Conservation (phyloP, 2,329 filamentous ascomycete genomes). For the Aquanectria penicillioides region DNA sequence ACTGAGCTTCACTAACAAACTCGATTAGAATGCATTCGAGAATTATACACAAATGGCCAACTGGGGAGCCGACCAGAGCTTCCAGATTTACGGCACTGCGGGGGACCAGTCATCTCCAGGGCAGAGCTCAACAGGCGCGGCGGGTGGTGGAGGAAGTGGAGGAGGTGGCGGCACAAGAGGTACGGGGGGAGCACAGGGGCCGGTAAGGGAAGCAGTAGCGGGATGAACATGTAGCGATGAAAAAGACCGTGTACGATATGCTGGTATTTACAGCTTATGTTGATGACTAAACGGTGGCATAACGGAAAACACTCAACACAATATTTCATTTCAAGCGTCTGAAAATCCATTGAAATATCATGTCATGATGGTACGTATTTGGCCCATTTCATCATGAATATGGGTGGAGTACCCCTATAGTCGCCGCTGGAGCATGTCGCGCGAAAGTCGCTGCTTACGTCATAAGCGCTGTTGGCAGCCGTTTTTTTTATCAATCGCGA, state of each 20-base stretch:
- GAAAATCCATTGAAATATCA: not conserved
- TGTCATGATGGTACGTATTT: not conserved
- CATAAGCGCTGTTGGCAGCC: too few relatives aligned
- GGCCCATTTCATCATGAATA: not conserved
- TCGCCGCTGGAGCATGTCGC: too few relatives aligned
- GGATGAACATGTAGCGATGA: conserved; percentile 37
- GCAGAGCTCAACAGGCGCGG: conserved; percentile 37
- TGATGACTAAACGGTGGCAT: conserved; percentile 19
- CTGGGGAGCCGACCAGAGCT: conserved; percentile 62
- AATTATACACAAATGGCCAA: conserved; percentile 64
- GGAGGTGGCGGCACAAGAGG: conserved; percentile 12
- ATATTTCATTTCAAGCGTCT: conserved; percentile 4
- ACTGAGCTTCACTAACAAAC: conserved; percentile 45
- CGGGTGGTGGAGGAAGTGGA: conserved; percentile 29
- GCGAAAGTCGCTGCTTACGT: too few relatives aligned
- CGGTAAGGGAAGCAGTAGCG: conserved; percentile 18
- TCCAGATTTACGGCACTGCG: conserved; percentile 58
- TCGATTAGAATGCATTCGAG: conserved; percentile 62
- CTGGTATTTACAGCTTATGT: conserved; percentile 23
- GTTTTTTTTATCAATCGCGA: too few relatives aligned
- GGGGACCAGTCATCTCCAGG: conserved; percentile 42
- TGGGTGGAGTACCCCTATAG: too few relatives aligned
- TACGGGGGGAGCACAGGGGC: conserved; percentile 5
- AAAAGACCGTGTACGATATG: conserved; percentile 23
- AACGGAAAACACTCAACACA: conserved; percentile 27